Evolutionary conservation across 345 rosid genomes (phyloP).

Genomic region (Citrus inodora): DNA sequence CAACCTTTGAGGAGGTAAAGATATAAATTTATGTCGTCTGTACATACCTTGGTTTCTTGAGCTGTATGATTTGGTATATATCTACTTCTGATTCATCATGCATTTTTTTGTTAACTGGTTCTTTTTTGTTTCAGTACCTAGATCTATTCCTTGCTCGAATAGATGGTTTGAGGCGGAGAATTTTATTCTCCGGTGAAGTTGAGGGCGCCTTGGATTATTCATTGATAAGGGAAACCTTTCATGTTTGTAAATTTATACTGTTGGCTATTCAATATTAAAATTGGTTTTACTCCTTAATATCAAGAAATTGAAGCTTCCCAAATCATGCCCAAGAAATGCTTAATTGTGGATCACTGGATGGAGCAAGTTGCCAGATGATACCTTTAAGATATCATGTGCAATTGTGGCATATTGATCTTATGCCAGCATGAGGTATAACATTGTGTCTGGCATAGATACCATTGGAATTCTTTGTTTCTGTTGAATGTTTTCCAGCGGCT

Average conservation of each 20-base stretch:
- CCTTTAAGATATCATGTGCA: neutral
- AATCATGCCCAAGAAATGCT: neutral
- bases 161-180: conserved; percentile 87
- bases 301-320: conserved; percentile 13
- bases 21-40: neutral
- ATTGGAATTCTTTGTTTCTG: neutral
- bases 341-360: neutral
- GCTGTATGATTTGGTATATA: neutral
- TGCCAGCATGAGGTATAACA: neutral
- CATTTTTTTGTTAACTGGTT: neutral
- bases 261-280: neutral
- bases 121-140: conserved; percentile 57
- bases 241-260: conserved; percentile 44
- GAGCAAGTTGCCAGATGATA: neutral
- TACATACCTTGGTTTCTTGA: neutral
- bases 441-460: neutral
- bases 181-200: conserved; percentile 36
- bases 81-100: neutral
- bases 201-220: conserved; percentile 53
- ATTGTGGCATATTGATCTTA: neutral
- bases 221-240: conserved; percentile 64
- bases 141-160: conserved; percentile 77
- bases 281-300: conserved; percentile 6
- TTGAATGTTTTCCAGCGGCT: neutral
- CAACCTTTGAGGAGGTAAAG: conserved; percentile 77